Percentiles rank a stretch among this genome's conserved stretches.
These are phyloP conservation scores for Hemileccinum rubropunctum DNA, from an alignment of 768 basidiomycete genomes.

Conservation along the genomic window DNA sequence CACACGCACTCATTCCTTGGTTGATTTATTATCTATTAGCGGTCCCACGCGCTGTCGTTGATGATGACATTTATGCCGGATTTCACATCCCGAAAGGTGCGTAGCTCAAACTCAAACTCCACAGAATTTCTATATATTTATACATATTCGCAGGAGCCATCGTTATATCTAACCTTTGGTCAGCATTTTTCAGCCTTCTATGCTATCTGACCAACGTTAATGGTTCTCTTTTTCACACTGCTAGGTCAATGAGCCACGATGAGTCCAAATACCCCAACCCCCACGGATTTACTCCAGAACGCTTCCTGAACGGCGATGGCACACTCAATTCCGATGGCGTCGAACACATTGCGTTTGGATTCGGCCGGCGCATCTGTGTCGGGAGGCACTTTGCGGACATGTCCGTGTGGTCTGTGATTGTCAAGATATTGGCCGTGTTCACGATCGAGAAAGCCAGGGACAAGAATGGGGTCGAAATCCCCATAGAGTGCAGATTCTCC, in stretches of 20 bases:
- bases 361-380: constrained; percentile 31
- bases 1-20: background rate
- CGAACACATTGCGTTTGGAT: constrained; percentile 20
- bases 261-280: constrained; percentile 37
- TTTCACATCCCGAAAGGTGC: constrained; percentile 48
- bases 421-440: constrained; percentile 16
- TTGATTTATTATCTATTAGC: constrained; percentile 9
- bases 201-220: background rate
- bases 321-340: constrained; percentile 13
- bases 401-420: constrained; percentile 25
- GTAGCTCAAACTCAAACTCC: background rate
- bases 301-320: constrained; percentile 34
- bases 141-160: constrained; percentile 10
- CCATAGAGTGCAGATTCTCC: constrained; percentile 11
- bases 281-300: constrained; percentile 38
- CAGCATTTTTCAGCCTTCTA: background rate
- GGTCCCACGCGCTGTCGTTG: constrained; percentile 31
- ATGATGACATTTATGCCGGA: constrained; percentile 45
- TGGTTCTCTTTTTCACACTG: background rate
- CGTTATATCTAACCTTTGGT: constrained; percentile 20
- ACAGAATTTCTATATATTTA: background rate
- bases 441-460: constrained; percentile 16
- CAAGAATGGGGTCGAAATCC: constrained; percentile 18
- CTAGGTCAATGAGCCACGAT: constrained; percentile 24
- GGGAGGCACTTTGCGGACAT: constrained; percentile 26